Base-by-base conservation (phyloP, 2,329 filamentous ascomycete genomes). In the Verticillium zaregamsianum region DNA sequence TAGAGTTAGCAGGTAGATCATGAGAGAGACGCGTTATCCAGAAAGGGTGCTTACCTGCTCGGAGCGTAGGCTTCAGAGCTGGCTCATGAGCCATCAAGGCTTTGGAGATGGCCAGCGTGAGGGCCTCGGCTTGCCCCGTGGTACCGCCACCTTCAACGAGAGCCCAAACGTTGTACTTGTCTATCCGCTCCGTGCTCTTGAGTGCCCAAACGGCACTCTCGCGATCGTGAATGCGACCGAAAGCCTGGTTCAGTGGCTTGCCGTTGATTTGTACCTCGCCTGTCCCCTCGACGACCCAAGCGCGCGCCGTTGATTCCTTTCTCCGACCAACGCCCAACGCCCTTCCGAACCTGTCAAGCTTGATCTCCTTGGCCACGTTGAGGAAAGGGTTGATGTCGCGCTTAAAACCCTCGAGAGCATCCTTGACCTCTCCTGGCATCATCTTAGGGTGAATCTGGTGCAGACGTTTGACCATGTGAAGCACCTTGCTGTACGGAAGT, bases 151-250 rank as follows among this genome's bases (percentile, higher is more conserved):
- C 95, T 63, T 85, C 83, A 3, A 93, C 91, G 58, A 91, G 78
- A 59, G 89, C 93, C 89, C 92, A 99, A 3, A 97, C 87, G 71
- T 99, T 99, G 82, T 99, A 99, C 77, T 97, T 98, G 81, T 97
- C 93, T 66, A 96, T 77, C 66, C 95, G 83, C 54, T 90, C 82
- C 28, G 93, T 96, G 58, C 87, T 84, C 70, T 93, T 92, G 71
- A 99, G 77, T 8, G 94, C 88, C 94, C 94, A 99, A 4, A 97
- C 80, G 3, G 92, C 94, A 72, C 92, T 97, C 80, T 98, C 95
- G 54, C 95, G 88, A 76, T 99, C 94, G 74, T 99, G 94, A 58
- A 97, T 77, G 39, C 95, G 88, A 37, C 89, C 91, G 74, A 99
- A 99, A 25, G 86, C 88, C 58, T 95, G 86, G 58, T 84, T 85